phyloP scores from a whole-genome alignment of 257 asterid genomes.

The Linaria vulgaris region DNA sequence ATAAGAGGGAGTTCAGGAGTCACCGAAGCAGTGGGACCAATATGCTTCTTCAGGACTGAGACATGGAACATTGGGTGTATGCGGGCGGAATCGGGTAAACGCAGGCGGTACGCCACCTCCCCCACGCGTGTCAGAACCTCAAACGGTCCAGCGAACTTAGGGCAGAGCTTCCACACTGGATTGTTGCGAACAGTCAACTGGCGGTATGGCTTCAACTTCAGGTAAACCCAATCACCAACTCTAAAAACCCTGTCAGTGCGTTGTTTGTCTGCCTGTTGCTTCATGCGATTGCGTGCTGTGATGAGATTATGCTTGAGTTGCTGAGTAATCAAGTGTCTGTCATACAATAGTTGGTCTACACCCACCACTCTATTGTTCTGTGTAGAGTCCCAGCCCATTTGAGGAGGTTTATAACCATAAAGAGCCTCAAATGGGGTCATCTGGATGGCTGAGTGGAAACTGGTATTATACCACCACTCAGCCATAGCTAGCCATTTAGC shows the following conservation, averaged over 20 bases:
- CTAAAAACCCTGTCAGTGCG: background rate
- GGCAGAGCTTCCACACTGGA: background rate
- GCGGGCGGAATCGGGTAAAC: background rate
- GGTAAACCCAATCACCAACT: background rate
- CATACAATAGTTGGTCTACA: background rate
- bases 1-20: background rate
- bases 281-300: background rate
- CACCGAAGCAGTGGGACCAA: fast-evolving
- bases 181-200: background rate
- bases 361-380: background rate
- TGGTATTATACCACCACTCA: slow-evolving; percentile 9
- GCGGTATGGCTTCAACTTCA: background rate
- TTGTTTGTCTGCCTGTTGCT: background rate
- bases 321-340: background rate
- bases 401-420: background rate
- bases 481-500: background rate
- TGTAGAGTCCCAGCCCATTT: background rate
- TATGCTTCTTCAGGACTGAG: background rate
- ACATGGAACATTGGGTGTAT: background rate
- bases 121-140: background rate
- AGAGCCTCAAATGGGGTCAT: background rate
- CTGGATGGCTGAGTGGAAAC: background rate
- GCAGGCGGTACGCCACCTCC: background rate
- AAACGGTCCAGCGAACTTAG: background rate
- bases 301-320: background rate